Percentiles rank a stretch among this genome's conserved stretches.
Conservation (phyloP, 441 rosid species). For the Adansonia grandidieri region DNA sequence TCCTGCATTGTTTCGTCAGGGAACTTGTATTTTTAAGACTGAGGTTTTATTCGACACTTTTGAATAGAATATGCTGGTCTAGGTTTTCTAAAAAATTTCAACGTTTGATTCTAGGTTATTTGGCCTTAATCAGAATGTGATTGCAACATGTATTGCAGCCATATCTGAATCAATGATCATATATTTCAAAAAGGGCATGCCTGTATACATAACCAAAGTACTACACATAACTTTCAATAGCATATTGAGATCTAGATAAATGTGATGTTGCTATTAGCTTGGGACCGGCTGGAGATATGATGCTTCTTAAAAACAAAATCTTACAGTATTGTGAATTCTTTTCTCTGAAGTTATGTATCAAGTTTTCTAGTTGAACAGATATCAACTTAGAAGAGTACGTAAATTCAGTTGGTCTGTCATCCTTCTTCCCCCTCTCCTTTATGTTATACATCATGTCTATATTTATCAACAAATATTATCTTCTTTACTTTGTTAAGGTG, state of each 20-base stretch:
- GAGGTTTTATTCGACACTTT: slow-evolving; percentile 50
- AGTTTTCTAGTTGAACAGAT: background rate
- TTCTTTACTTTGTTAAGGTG: slow-evolving; percentile 49
- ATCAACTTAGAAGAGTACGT: background rate
- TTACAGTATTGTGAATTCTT: background rate
- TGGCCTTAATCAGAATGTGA: background rate
- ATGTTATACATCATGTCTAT: background rate
- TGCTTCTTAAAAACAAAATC: background rate
- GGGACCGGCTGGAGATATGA: background rate
- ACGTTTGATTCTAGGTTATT: slow-evolving; percentile 13
- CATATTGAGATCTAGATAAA: slow-evolving; percentile 10
- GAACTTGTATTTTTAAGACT: slow-evolving; percentile 70
- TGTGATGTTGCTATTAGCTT: background rate
- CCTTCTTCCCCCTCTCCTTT: background rate
- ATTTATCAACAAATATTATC: background rate
- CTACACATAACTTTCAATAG: background rate
- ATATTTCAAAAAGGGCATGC: slow-evolving; percentile 9
- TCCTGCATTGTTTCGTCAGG: slow-evolving; percentile 82
- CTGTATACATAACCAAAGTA: background rate
- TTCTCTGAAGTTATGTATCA: background rate
- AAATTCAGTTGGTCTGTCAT: background rate
- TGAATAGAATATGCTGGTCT: background rate
- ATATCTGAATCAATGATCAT: slow-evolving; percentile 1
- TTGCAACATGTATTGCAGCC: background rate
- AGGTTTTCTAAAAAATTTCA: background rate